Evolutionary conservation across 768 basidiomycete genomes (phyloP).

Genomic region (Mycena galopus): DNA sequence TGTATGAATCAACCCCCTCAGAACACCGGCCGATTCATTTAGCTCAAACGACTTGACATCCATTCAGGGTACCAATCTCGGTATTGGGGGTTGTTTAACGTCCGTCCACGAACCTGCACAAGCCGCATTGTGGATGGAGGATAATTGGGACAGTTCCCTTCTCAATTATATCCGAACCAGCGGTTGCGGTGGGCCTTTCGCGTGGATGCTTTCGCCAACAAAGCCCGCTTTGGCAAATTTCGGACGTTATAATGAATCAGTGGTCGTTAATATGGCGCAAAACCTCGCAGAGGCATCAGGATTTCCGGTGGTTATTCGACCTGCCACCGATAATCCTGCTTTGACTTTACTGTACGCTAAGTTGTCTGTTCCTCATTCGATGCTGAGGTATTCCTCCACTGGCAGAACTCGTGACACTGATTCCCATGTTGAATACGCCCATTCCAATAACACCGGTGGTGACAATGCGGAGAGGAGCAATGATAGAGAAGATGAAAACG

Average conservation of each 20-base stretch:
- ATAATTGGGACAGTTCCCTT: neutral
- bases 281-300: neutral
- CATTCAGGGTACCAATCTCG: neutral
- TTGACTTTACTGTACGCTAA: neutral
- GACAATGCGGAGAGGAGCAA: too few relatives aligned
- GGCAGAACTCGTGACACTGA: too few relatives aligned
- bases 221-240: constrained; percentile 3
- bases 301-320: constrained; percentile 3
- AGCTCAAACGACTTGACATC: neutral
- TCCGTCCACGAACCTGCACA: neutral
- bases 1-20: too few relatives aligned
- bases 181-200: neutral
- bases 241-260: neutral
- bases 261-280: neutral
- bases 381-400: too few relatives aligned
- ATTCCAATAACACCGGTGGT: too few relatives aligned
- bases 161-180: neutral
- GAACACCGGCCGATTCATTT: neutral
- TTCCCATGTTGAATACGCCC: too few relatives aligned
- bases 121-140: constrained; percentile 7
- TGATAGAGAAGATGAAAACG: too few relatives aligned
- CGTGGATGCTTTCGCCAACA: constrained; percentile 6
- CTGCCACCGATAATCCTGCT: neutral
- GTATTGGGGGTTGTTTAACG: neutral
- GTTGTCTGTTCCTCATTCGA: too few relatives aligned